Conservation (phyloP, 441 rosid species). For the Populus tomentosa region DNA sequence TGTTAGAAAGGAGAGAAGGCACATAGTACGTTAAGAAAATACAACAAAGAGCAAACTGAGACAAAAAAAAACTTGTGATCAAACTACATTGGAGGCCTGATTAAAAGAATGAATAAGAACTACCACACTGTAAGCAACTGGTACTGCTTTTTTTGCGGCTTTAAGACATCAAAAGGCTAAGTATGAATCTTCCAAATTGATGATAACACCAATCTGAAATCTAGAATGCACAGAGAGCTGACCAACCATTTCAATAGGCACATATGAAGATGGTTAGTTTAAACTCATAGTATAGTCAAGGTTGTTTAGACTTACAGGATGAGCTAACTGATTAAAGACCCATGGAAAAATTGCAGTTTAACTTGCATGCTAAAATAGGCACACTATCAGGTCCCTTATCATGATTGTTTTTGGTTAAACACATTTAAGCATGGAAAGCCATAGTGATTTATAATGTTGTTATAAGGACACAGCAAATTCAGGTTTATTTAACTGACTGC, state of each 20-base stretch:
- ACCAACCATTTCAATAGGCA: too few relatives aligned
- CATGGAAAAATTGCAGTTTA: background rate
- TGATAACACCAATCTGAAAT: background rate
- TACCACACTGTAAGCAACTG: background rate
- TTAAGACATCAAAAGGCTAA: background rate
- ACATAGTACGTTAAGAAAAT: background rate
- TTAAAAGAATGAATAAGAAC: background rate
- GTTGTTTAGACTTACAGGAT: background rate
- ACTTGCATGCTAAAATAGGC: background rate
- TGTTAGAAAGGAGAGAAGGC: conserved; percentile 31
- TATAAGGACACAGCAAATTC: background rate
- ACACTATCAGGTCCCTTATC: background rate
- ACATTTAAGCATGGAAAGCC: background rate
- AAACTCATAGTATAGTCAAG: too few relatives aligned
- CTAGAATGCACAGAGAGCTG: too few relatives aligned
- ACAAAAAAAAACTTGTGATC: background rate
- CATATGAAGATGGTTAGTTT: too few relatives aligned
- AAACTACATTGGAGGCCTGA: background rate
- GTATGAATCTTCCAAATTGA: background rate
- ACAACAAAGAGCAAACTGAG: background rate
- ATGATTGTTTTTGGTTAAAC: background rate
- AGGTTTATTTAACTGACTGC: background rate
- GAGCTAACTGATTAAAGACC: background rate
- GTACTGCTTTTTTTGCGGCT: background rate
- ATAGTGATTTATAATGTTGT: background rate